These are phyloP conservation scores for Hygrophoropsis aurantiaca DNA, from an alignment of 768 basidiomycete species.

Conservation along the genomic window DNA sequence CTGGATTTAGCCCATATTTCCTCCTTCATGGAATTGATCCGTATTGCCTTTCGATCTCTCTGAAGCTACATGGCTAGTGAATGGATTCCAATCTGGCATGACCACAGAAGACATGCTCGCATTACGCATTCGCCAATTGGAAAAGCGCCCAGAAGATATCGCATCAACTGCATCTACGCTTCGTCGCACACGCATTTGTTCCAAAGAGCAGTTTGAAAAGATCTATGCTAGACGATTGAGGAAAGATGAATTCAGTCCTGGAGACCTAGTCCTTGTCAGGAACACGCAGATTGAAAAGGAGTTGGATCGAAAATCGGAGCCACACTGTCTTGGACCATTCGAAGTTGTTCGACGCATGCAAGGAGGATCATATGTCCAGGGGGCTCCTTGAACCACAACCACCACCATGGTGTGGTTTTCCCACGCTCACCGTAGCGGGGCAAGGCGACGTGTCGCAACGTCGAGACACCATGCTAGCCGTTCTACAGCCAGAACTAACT, in stretches of 20 bases:
- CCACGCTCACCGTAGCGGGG: too few species aligned
- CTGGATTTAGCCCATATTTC: constrained; percentile 18
- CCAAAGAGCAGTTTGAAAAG: constrained; percentile 25
- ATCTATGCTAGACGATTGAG: constrained; percentile 12
- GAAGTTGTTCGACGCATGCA: constrained; percentile 26
- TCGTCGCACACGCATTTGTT: constrained; percentile 13
- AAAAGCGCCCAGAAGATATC: constrained; percentile 23
- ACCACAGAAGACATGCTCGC: constrained; percentile 20
- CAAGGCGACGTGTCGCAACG: too few species aligned
- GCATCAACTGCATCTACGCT: constrained; percentile 13
- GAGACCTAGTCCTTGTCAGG: constrained; percentile 33
- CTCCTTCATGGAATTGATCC: constrained; percentile 28
- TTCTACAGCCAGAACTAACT: too few species aligned
- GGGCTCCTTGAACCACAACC: too few species aligned
- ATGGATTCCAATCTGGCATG: constrained; percentile 12
- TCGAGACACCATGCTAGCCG: too few species aligned
- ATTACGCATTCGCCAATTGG: constrained; percentile 19
- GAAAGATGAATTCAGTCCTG: constrained; percentile 25
- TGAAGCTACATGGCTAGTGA: constrained; percentile 31
- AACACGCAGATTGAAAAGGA: constrained; percentile 33
- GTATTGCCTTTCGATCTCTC: constrained; percentile 30
- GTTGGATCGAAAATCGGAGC: constrained; percentile 26
- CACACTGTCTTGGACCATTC: constrained; percentile 38
- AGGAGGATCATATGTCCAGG: too few species aligned
- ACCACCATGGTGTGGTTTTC: too few species aligned